Evolutionary conservation across 768 basidiomycete genomes (phyloP).

Genomic region (Lentinula aciculospora): DNA sequence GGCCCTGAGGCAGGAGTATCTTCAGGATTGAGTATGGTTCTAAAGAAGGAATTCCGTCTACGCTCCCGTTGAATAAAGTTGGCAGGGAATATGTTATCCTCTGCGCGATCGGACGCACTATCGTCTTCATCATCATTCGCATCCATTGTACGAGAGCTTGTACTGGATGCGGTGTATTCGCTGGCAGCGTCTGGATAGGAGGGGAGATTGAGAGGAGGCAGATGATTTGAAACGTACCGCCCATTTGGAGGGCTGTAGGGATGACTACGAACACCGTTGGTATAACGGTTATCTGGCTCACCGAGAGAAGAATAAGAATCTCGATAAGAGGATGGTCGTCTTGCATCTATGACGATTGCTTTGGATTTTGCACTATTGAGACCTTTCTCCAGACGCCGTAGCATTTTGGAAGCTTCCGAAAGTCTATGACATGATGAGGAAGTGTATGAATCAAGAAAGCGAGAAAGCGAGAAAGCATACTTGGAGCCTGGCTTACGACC

Average conservation of each 20-base stretch:
- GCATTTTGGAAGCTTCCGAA: slow-evolving; percentile 87
- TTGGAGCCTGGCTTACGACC: slow-evolving; percentile 89
- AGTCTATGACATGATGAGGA: slow-evolving; percentile 39
- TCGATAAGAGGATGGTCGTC: slow-evolving; percentile 17
- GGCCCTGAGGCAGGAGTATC: slow-evolving; percentile 30
- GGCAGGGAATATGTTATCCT: slow-evolving; percentile 66
- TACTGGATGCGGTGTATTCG: slow-evolving; percentile 29
- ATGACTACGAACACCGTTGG: slow-evolving; percentile 18
- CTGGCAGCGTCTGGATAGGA: slow-evolving; percentile 20
- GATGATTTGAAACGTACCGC: slow-evolving; percentile 40
- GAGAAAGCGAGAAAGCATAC: slow-evolving; percentile 35
- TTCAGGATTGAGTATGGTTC: slow-evolving; percentile 76
- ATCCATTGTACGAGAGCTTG: slow-evolving; percentile 34
- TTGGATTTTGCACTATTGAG: slow-evolving; percentile 74
- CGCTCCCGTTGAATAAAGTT: slow-evolving; percentile 70
- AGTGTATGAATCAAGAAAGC: slow-evolving; percentile 11
- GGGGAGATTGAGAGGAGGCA: slow-evolving; percentile 42
- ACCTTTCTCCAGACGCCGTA: slow-evolving; percentile 80
- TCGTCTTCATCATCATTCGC: slow-evolving; percentile 58
- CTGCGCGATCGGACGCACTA: slow-evolving; percentile 52
- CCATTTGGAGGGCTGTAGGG: slow-evolving; percentile 12
- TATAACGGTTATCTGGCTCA: slow-evolving; percentile 20
- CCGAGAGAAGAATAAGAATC: neutral
- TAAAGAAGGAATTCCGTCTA: slow-evolving; percentile 71
- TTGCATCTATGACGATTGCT: slow-evolving; percentile 34